Evolutionary conservation across 805 yeast species (phyloP).

Genomic region (Schizosaccharomyces cryophilus): DNA sequence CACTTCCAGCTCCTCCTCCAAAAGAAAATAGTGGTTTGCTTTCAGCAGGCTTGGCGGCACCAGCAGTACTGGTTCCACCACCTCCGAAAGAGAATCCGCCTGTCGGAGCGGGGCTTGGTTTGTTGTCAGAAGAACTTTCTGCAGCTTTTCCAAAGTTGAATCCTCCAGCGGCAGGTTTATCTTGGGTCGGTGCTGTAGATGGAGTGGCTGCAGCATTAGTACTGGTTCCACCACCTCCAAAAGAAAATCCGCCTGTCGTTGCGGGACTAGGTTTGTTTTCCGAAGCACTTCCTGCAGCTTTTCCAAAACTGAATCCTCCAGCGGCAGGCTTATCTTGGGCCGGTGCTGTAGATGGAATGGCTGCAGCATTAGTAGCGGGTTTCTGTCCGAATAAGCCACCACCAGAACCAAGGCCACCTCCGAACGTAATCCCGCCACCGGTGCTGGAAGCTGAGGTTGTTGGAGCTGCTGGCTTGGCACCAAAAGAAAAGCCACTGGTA

Average conservation of each 20-base stretch:
- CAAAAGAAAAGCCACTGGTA: neutral
- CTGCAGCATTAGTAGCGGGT: neutral
- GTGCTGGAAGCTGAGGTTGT: neutral
- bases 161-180: neutral
- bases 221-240: neutral
- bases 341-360: neutral
- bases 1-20: neutral
- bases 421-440: neutral
- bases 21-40: neutral
- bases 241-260: neutral
- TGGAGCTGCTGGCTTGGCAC: neutral
- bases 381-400: neutral
- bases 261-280: neutral
- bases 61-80: neutral
- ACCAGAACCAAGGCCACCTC: neutral
- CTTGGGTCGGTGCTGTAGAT: neutral
- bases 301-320: neutral
- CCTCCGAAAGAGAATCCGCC: neutral
- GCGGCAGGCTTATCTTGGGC: neutral
- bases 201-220: neutral
- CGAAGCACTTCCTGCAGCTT: neutral
- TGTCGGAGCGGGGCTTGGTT: neutral
- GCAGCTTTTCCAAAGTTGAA: neutral
- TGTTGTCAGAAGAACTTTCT: neutral
- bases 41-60: neutral